Conservation (phyloP, 768 basidiomycete species). For the Solioccasus polychromus region DNA sequence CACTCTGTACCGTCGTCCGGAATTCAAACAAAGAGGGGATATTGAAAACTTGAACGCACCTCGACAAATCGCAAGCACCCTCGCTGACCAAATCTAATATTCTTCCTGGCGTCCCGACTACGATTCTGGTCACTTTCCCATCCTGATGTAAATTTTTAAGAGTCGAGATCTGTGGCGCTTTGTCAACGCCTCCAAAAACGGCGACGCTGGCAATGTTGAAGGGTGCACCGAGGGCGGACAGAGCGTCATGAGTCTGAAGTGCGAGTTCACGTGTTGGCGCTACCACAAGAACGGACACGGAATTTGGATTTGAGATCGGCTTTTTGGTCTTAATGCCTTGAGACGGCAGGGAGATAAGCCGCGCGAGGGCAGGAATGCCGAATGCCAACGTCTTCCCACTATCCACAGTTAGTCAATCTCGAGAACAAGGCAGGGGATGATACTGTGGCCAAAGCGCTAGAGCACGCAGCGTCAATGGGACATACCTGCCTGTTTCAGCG, state of each 20-base stretch:
- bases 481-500: conserved; percentile 89
- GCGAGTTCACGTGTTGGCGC: conserved; percentile 97
- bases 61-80: conserved; percentile 77
- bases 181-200: conserved; percentile 93
- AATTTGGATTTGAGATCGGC: conserved; percentile 25
- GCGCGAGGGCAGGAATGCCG: conserved; percentile 83
- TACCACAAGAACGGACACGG: conserved; percentile 71
- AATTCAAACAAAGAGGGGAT: not conserved
- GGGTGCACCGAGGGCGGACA: conserved; percentile 68
- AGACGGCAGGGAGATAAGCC: conserved; percentile 46
- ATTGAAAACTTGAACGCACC: conserved; percentile 41
- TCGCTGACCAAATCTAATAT: conserved; percentile 90
- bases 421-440: too few species aligned
- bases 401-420: conserved; percentile 3
- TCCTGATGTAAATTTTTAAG: conserved; percentile 54
- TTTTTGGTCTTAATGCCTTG: conserved; percentile 24
- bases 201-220: conserved; percentile 81
- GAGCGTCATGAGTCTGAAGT: conserved; percentile 87
- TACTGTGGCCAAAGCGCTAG: not conserved
- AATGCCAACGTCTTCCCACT: conserved; percentile 97
- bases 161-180: conserved; percentile 73
- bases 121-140: conserved; percentile 61
- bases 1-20: conserved; percentile 49
- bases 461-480: conserved; percentile 1
- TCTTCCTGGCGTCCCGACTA: conserved; percentile 95